Evolutionary conservation across 495 filamentous ascomycete genomes (phyloP), one percentile per base, ranked within the genome.

Genomic region (Hyphodiscus hymeniophilus): DNA sequence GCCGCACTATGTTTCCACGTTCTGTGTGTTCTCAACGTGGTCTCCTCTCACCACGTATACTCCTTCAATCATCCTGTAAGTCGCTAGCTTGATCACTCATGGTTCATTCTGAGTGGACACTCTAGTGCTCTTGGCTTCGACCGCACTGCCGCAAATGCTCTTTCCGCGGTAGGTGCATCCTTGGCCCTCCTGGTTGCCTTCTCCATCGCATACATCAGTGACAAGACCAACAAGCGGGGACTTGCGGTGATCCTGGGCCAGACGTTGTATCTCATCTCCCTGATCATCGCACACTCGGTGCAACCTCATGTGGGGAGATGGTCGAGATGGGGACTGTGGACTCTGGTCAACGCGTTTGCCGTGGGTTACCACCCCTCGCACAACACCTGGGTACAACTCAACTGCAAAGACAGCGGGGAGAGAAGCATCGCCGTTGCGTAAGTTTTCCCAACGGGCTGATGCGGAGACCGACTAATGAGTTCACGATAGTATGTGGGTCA

Each of bases 401-500:
- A 73, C 48, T 75, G 73, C 57, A 59, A 55, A 8, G 47, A 61
- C 8, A 66, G 68, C 5, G 63, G 69, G 32, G 71, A 76, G 51
- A 65, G 71, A 35, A 74, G 71, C 34, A 56, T 75, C 11, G 59
- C 66, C 30, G 72, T 75, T 63, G 71, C 70, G 65, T 72, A 57
- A 56, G 67, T 66, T 38, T 45, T n/a, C 42, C 41, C 12, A 28
- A 3, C 23, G 17, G 17, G 20, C 28, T 44, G 24, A 44, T n/a
- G 41, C 24, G 41, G 18, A 31, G 22, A 44, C 31, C n/a, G 24
- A 31, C 41, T 44, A 10, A 44, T 17, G 24, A 44, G 41, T 44
- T 31, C 24, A 32, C 24, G 17, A n/a, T n/a, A 72, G 69, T 1
- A 58, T 74, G 47, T 66, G 70, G 34, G 66, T 75, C 12, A 75